Evolutionary conservation across 2,329 filamentous ascomycete species (phyloP).

Genomic region (Trichoderma simmonsii): DNA sequence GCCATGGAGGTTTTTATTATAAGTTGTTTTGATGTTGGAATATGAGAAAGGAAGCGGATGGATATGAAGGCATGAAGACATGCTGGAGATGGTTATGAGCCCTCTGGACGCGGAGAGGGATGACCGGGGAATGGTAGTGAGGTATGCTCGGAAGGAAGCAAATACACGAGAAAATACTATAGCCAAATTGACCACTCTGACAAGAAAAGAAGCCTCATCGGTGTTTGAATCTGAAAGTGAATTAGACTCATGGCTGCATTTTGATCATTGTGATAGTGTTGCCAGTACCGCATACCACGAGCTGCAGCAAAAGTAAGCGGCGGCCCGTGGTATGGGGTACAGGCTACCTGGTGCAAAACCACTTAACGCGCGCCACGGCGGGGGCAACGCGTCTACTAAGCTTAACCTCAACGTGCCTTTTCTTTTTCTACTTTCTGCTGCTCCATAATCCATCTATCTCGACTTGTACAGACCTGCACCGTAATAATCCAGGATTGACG

Average conservation of each 20-base stretch:
- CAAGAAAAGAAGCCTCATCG: not conserved
- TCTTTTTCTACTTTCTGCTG: not conserved
- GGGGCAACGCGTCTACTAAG: slow-evolving; percentile 27
- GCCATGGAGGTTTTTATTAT: not conserved
- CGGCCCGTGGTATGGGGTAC: not conserved
- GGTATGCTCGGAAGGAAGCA: not conserved
- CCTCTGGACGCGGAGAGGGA: not conserved
- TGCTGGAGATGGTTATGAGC: not conserved
- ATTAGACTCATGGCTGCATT: not conserved
- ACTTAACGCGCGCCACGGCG: slow-evolving; percentile 31
- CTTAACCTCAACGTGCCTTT: not conserved
- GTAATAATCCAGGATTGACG: not conserved
- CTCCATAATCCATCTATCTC: not conserved
- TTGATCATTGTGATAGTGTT: not conserved
- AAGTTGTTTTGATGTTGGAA: not conserved
- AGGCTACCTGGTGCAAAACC: slow-evolving; percentile 11
- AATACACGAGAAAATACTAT: not conserved
- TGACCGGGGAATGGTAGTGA: not conserved
- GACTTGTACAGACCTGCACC: not conserved
- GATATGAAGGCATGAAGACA: not conserved
- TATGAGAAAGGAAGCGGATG: not conserved
- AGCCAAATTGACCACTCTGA: not conserved
- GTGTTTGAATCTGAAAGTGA: not conserved
- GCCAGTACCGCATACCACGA: not conserved
- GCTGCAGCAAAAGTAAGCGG: not conserved